Conservation (phyloP, 139 green algal genomes). For the Ettlia oleoabundans region DNA sequence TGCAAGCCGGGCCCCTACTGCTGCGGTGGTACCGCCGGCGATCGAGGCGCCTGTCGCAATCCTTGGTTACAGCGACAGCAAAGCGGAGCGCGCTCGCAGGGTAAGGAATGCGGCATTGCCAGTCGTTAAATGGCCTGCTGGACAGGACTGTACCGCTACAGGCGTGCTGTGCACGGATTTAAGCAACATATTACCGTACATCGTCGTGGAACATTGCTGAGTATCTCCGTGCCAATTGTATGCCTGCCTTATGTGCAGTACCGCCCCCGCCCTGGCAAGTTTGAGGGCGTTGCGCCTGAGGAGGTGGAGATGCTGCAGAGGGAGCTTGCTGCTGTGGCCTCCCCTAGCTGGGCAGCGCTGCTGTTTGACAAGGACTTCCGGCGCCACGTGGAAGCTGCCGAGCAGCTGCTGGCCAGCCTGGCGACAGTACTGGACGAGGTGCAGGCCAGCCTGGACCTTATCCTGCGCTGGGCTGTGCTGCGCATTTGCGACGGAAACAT, state of each 20-base stretch:
- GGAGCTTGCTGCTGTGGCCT: constrained; percentile 65
- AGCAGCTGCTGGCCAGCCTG: constrained; percentile 45
- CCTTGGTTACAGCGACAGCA: constrained; percentile 63
- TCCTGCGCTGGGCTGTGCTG: constrained; percentile 85
- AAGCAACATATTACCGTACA: too few relatives aligned
- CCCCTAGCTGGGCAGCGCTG: constrained; percentile 34
- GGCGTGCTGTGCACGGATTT: too few relatives aligned
- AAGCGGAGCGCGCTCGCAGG: constrained; percentile 70
- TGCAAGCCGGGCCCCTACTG: too few relatives aligned
- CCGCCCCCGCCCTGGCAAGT: constrained; percentile 67
- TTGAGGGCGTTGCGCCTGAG: constrained; percentile 71
- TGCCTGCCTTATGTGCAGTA: too few relatives aligned
- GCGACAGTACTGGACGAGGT: constrained; percentile 33
- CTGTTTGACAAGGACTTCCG: constrained; percentile 77
- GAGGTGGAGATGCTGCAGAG: constrained; percentile 70
- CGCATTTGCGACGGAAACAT: constrained; percentile 88
- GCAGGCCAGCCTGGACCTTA: constrained; percentile 69
- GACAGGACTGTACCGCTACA: too few relatives aligned
- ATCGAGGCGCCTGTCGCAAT: constrained; percentile 13
- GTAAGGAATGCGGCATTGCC: neutral
- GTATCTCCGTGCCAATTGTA: too few relatives aligned
- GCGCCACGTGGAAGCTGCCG: constrained; percentile 80
- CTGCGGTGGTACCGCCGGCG: neutral
- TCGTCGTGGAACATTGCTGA: too few relatives aligned
- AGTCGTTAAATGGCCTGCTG: neutral